Percentiles rank a stretch among this genome's conserved stretches.
Evolutionary conservation across 2,329 filamentous ascomycete genomes (phyloP).

Genomic region (Ophiostoma quercus): DNA sequence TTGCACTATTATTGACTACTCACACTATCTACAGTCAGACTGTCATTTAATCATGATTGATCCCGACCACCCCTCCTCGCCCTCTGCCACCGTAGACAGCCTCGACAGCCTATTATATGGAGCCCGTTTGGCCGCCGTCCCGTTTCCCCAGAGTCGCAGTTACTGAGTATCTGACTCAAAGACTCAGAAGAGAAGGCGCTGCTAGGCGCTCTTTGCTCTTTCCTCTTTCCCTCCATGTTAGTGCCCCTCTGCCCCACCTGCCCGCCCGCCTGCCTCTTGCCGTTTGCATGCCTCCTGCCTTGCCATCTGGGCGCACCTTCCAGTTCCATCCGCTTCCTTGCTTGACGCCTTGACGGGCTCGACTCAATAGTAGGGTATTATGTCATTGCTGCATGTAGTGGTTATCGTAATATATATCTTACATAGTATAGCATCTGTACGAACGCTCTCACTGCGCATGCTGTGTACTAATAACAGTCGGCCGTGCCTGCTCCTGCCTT

Average conservation of each 20-base stretch:
- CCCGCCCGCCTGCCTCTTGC: slow-evolving; percentile 4
- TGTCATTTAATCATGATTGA: too few species aligned
- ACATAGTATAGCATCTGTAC: background rate
- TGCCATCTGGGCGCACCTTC: slow-evolving; percentile 15
- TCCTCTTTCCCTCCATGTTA: background rate
- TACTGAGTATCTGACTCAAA: background rate
- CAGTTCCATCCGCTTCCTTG: background rate
- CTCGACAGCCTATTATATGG: background rate
- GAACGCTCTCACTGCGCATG: background rate
- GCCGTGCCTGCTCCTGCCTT: background rate
- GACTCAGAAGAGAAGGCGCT: background rate
- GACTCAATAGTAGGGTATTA: slow-evolving; percentile 1
- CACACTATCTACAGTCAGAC: too few species aligned
- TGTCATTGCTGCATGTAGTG: slow-evolving; percentile 2
- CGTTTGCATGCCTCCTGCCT: slow-evolving; percentile 13
- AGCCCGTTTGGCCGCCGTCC: background rate
- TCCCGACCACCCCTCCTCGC: background rate
- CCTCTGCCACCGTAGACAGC: background rate
- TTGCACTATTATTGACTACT: background rate
- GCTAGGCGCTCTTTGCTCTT: slow-evolving; percentile 6
- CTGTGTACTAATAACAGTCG: background rate
- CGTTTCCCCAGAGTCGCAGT: background rate
- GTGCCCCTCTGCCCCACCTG: slow-evolving; percentile 15
- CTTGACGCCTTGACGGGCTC: background rate
- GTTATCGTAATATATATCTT: background rate